These are phyloP conservation scores for Arabidopsis lyrata DNA, from an alignment of 441 rosid species.

Conservation along the genomic window DNA sequence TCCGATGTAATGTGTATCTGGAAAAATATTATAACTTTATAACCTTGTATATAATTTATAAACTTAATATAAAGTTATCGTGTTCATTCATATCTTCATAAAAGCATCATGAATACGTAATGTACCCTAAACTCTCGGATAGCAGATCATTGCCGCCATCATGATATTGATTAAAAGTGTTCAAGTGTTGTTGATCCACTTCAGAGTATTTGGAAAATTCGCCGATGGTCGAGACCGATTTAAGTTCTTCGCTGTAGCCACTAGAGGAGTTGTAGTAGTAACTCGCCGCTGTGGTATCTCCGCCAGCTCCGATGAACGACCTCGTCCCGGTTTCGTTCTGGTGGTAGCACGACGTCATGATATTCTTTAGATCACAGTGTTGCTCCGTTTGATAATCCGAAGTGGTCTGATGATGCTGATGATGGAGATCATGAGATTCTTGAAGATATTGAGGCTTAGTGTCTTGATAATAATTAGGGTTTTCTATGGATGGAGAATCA, in stretches of 20 bases:
- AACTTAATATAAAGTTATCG: background rate
- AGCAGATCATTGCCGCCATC: constrained; percentile 9
- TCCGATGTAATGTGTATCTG: too few relatives aligned
- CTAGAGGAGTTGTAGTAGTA: background rate
- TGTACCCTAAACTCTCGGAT: constrained; percentile 15
- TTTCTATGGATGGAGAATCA: constrained; percentile 37
- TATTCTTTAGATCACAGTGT: constrained; percentile 10
- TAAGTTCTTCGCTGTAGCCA: background rate
- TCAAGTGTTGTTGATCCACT: constrained; percentile 39
- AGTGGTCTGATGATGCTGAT: constrained; percentile 18
- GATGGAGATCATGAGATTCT: constrained; percentile 35
- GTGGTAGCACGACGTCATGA: constrained; percentile 16
- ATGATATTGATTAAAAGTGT: constrained; percentile 42
- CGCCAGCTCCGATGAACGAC: background rate
- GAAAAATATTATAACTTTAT: too few relatives aligned
- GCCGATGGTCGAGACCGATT: background rate
- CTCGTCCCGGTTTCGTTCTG: background rate
- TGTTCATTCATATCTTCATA: constrained; percentile 20
- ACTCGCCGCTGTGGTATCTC: constrained; percentile 1
- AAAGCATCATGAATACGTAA: constrained; percentile 14
- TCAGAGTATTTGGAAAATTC: constrained; percentile 38
- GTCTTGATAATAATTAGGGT: constrained; percentile 39
- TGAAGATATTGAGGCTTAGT: constrained; percentile 26
- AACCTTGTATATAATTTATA: too few relatives aligned
- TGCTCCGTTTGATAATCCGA: constrained; percentile 17